Evolutionary conservation across 2,329 filamentous ascomycete genomes (phyloP).

Genomic region (Metarhizium rileyi): DNA sequence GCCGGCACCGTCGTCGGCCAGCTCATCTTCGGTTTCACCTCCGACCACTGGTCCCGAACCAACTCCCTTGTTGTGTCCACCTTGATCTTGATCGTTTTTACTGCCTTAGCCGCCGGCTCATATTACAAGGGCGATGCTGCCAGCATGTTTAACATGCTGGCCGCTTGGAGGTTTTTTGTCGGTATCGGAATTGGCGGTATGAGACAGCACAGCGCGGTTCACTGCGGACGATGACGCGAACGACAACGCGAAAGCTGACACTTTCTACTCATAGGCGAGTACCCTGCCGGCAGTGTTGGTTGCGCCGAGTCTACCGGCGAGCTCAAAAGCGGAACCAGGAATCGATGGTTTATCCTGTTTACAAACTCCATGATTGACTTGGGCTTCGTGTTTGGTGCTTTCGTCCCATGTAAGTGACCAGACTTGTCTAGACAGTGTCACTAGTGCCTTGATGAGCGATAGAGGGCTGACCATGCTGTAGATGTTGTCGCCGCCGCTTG

Average conservation of each 20-base stretch:
- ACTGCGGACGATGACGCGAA: background rate
- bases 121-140: slow-evolving; percentile 61
- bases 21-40: slow-evolving; percentile 68
- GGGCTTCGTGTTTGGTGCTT: slow-evolving; percentile 72
- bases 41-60: slow-evolving; percentile 77
- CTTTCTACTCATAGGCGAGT: slow-evolving; percentile 43
- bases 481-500: slow-evolving; percentile 47
- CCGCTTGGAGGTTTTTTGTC: slow-evolving; percentile 76
- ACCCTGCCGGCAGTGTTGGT: slow-evolving; percentile 74
- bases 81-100: slow-evolving; percentile 74
- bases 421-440: background rate
- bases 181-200: slow-evolving; percentile 66
- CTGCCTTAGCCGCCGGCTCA: slow-evolving; percentile 65
- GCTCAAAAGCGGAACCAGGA: slow-evolving; percentile 69
- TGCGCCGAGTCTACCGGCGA: slow-evolving; percentile 78
- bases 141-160: slow-evolving; percentile 66
- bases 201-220: slow-evolving; percentile 14
- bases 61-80: slow-evolving; percentile 78
- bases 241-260: background rate
- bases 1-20: slow-evolving; percentile 79
- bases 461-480: background rate
- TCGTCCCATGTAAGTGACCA: slow-evolving; percentile 49
- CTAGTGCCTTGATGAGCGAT: background rate
- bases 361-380: slow-evolving; percentile 80
- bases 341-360: slow-evolving; percentile 85